phyloP scores from a whole-genome alignment of 1,139 yeast genomes.

The Geotrichum klebahnii region DNA sequence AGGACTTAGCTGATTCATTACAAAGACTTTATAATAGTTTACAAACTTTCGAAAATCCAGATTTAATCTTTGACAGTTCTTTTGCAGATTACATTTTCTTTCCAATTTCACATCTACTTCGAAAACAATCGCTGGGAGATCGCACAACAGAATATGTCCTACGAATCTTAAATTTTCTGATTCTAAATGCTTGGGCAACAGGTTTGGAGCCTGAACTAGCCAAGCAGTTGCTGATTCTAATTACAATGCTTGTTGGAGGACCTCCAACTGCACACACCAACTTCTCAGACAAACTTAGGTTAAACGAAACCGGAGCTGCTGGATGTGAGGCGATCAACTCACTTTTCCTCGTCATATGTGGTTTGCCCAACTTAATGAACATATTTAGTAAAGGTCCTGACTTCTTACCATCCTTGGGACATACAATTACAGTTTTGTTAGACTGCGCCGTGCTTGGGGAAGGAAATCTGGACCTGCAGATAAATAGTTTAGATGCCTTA shows the following conservation, averaged over 20 bases:
- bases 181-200: slow-evolving; percentile 49
- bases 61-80: slow-evolving; percentile 36
- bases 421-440: slow-evolving; percentile 46
- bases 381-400: slow-evolving; percentile 17
- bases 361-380: slow-evolving; percentile 18
- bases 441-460: slow-evolving; percentile 37
- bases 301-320: slow-evolving; percentile 43
- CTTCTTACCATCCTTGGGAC: slow-evolving; percentile 47
- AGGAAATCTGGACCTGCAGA: slow-evolving; percentile 28
- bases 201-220: slow-evolving; percentile 43
- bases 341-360: slow-evolving; percentile 39
- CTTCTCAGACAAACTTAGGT: slow-evolving; percentile 25
- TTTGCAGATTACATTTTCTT: slow-evolving; percentile 62
- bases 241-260: slow-evolving; percentile 48
- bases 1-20: slow-evolving; percentile 37
- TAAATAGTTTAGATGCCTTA: slow-evolving; percentile 38
- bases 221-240: slow-evolving; percentile 49
- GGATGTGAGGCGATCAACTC: slow-evolving; percentile 42
- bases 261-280: slow-evolving; percentile 34
- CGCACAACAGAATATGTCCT: slow-evolving; percentile 46
- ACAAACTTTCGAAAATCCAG: slow-evolving; percentile 23
- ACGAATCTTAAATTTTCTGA: slow-evolving; percentile 42
- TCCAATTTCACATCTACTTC: slow-evolving; percentile 53
- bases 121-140: slow-evolving; percentile 43
- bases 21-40: slow-evolving; percentile 22